A percentile compares a stretch with the other conserved stretches of the same genome.
Evolutionary conservation across 1,139 yeast species (phyloP).

Genomic region (Magnusiomyces suaveolens): DNA sequence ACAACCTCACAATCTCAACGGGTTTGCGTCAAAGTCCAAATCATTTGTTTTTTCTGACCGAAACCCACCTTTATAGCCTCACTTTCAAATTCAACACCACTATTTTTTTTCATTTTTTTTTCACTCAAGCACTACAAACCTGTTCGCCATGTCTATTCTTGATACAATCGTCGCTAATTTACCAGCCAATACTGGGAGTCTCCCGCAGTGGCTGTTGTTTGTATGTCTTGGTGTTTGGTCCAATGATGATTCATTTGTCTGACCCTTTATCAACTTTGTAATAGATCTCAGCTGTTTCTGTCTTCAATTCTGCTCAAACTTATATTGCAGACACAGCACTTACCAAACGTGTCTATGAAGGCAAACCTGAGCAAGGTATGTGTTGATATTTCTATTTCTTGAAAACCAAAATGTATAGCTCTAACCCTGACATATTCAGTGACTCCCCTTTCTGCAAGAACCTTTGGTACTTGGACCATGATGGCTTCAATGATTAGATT

Average conservation of each 20-base stretch:
- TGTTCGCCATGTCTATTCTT: constrained; percentile 7
- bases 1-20: no score
- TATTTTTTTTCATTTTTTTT: neutral
- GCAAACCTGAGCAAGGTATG: constrained; percentile 44
- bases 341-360: constrained; percentile 71
- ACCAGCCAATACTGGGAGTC: constrained; percentile 41
- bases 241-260: neutral
- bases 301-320: constrained; percentile 86
- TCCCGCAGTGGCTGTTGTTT: constrained; percentile 64
- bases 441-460: constrained; percentile 76
- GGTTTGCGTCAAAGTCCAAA: no score
- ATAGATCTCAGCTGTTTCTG: constrained; percentile 77
- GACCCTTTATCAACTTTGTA: neutral
- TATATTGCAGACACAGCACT: constrained; percentile 62
- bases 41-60: no score
- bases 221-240: constrained; percentile 25
- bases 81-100: no score
- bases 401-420: neutral
- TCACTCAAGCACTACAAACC: neutral
- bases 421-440: constrained; percentile 27
- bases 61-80: no score
- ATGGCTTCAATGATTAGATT: constrained; percentile 75
- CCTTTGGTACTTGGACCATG: constrained; percentile 97
- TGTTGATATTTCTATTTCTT: neutral
- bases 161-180: constrained; percentile 19